phyloP scores from a whole-genome alignment of 1,139 yeast genomes.

The Yamadazyma diddensiae region DNA sequence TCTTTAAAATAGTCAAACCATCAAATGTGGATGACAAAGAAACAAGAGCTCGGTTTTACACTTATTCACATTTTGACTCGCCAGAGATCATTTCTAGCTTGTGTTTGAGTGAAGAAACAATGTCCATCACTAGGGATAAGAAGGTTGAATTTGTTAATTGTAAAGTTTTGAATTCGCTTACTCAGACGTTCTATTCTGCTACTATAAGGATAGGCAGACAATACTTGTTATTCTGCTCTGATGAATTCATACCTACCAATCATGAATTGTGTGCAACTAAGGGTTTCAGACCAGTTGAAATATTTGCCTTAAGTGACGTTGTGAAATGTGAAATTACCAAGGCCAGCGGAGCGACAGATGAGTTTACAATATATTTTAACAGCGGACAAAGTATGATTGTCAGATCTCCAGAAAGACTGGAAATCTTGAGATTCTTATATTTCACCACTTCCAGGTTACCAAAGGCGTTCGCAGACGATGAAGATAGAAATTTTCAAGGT shows the following conservation, averaged over 20 bases:
- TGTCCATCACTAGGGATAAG: conserved; percentile 46
- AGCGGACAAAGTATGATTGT: conserved; percentile 48
- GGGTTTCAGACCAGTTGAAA: conserved; percentile 49
- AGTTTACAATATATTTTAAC: conserved; percentile 55
- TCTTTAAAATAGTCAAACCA: conserved; percentile 14
- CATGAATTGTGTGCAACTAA: conserved; percentile 23
- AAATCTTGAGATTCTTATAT: conserved; percentile 65
- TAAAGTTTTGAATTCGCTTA: conserved; percentile 41
- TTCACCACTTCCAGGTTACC: conserved; percentile 59
- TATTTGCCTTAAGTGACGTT: conserved; percentile 49
- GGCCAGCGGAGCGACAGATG: conserved; percentile 40
- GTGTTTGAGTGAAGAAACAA: conserved; percentile 45
- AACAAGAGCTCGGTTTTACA: conserved; percentile 24
- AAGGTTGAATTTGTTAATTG: conserved; percentile 63
- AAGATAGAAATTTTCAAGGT: conserved; percentile 16
- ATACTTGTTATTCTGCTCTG: conserved; percentile 57
- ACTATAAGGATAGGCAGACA: conserved; percentile 68
- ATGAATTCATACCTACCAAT: conserved; percentile 23
- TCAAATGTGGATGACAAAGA: conserved; percentile 14
- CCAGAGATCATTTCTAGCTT: conserved; percentile 46
- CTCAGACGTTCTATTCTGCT: conserved; percentile 42
- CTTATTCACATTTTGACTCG: conserved; percentile 48
- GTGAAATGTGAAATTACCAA: conserved; percentile 52
- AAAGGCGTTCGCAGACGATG: conserved; percentile 21
- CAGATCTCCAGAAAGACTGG: conserved; percentile 59